Conservation (phyloP, 805 yeast genomes). For the Lachancea waltii region DNA sequence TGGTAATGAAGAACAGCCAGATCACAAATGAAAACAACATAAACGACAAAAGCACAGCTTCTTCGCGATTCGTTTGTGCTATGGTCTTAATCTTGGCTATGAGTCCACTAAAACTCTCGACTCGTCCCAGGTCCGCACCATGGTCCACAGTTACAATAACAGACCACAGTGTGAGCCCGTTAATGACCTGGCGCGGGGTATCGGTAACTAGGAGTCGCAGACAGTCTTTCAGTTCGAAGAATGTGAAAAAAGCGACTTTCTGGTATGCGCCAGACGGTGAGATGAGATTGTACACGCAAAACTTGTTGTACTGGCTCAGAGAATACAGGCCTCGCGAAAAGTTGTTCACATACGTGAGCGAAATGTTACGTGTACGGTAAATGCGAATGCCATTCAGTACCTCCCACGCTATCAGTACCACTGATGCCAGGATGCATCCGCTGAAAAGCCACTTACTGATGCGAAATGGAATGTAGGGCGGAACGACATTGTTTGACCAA, state of each 20-base stretch:
- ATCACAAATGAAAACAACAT: slow-evolving; percentile 71
- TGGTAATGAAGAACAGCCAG: slow-evolving; percentile 62
- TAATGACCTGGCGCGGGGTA: slow-evolving; percentile 81
- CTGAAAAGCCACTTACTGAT: slow-evolving; percentile 67
- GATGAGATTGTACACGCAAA: slow-evolving; percentile 66
- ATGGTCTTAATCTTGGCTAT: slow-evolving; percentile 45
- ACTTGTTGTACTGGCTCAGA: slow-evolving; percentile 52
- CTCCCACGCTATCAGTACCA: slow-evolving; percentile 51
- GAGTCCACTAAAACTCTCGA: slow-evolving; percentile 25
- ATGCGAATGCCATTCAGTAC: slow-evolving; percentile 51
- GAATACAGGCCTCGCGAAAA: slow-evolving; percentile 56
- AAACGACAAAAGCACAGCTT: slow-evolving; percentile 66
- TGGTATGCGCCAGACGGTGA: slow-evolving; percentile 61
- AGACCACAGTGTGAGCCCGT: slow-evolving; percentile 63
- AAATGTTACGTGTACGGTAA: slow-evolving; percentile 56
- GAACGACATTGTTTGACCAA: slow-evolving; percentile 52
- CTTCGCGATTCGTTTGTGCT: slow-evolving; percentile 53
- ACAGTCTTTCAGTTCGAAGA: slow-evolving; percentile 57
- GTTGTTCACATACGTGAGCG: slow-evolving; percentile 60
- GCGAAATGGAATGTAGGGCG: slow-evolving; percentile 44
- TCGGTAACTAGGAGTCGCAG: slow-evolving; percentile 65
- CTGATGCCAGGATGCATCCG: slow-evolving; percentile 71
- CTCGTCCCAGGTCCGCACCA: slow-evolving; percentile 29
- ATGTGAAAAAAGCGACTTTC: slow-evolving; percentile 59
- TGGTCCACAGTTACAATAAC: slow-evolving; percentile 34